Base-by-base conservation (phyloP, 2,329 filamentous ascomycete genomes). In the Trichoderma arundinaceum region DNA sequence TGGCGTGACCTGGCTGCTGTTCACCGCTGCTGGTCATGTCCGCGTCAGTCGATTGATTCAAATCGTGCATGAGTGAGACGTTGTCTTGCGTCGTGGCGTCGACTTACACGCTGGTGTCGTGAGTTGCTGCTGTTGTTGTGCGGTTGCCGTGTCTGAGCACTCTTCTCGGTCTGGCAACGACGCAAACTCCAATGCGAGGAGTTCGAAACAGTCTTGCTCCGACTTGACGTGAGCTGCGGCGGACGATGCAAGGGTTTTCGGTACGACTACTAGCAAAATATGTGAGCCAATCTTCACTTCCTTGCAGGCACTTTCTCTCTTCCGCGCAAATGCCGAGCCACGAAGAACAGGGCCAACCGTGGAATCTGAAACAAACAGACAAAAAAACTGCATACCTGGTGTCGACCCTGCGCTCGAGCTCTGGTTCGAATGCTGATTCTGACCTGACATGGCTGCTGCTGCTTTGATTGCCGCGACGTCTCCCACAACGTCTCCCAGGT, bases 141-240 rank as follows among this genome's bases (percentile, higher is more conserved):
- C n/a, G 8, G 53, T 15, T 12, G 33, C 41, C 3, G 61, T 13
- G 7, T 32, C 49, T 6, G 43, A 33, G 28, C 22, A 39, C 59
- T 22, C 43, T 51, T 74, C 74, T 3, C 74, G 68, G 58, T 74
- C 73, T 7, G 71, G 72, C 2, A 76, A 54, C 2, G 72, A 71
- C 5, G 66, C 66, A 3, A 76, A 38, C 4, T 74, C 74, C 19
- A 68, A 65, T 3, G 70, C 67, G 0, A 76, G 59, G 2, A 74
- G 66, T 0, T 72, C 66, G 6, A 54, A 52, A 13, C 71, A 76
- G 7, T 75, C 74, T 7, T 70, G 65, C 53, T 74, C 73, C 3
- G 73, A 74, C 2, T 58, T 72, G 6, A 74, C 58, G 0, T 46
- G 49, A n/a, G 49, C n/a, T 8, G 60, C 41, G 17, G n/a, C 13